Evolutionary conservation across 2,329 filamentous ascomycete genomes (phyloP), one percentile per base, ranked within the genome.

Genomic region (Coniochaeta sp.): DNA sequence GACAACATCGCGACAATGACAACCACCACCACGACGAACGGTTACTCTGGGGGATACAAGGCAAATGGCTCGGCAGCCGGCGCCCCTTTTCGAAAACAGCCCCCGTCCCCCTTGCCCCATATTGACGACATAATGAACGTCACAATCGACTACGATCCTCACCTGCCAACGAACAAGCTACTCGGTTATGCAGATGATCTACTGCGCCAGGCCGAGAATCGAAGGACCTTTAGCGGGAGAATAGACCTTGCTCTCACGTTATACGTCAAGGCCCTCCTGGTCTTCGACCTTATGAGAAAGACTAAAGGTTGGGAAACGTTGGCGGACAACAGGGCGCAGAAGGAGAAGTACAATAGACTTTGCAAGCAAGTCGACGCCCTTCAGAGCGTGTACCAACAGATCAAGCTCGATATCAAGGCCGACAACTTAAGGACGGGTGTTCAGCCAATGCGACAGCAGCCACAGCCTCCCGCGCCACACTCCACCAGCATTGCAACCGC

Each of bases 211-310:
- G 85, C 88, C 32, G 78, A 83, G 56, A 79, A 78, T 50, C 73
- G 77, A 52, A 74, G 83, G 53, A 79, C 80, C 55, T 42, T 42
- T 42, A 86, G 87, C 68, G 73, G 80, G 24, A 76, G 83, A 31
- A 81, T 84, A 4, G 90, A 94, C 63, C 67, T 83, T 32, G 91
- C 91, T 3, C 86, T 95, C 51, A 81, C 87, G 57, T 88, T 95
- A 55, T 97, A 92, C 63, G 78, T 97, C 53, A 82, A 86, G 56
- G 89, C 91, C 54, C 84, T 91, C 52, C 86, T 96, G 51, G 80
- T 87, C 13, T 77, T 91, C 48, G 84, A 92, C 52, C 73, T 85
- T 35, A 85, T 97, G 24, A 87, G 89, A 2, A 77, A 76, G 31
- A 90, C 95, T 65, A 82, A 79, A 52, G 88, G 92, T 55, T 95